Evolutionary conservation across 2,329 filamentous ascomycete genomes (phyloP), one percentile per base, ranked within the genome.

Genomic region (Aureobasidium sp.): DNA sequence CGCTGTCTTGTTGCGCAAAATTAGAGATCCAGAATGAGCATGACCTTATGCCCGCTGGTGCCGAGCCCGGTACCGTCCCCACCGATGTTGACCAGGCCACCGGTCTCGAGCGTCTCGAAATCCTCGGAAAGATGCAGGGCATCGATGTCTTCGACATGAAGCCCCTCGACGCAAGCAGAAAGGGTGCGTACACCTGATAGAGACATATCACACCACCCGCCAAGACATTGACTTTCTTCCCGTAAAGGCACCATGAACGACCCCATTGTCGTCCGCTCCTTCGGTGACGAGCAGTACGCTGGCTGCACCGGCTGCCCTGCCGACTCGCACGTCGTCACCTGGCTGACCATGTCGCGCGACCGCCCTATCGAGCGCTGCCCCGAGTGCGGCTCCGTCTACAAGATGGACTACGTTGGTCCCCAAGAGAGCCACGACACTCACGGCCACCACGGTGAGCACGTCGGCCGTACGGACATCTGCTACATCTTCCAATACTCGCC

Each of bases 61-160:
- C 89, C 71, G 77, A 84, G 71, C 80, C 86, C 67, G 93, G 94
- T 74, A 89, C 88, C 75, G 82, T 99, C 69, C 91, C 94, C 69
- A 95, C 90, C 79, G 94, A 99, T 79, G 78, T 96, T 75, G 92
- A 97, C 78, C 94, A 99, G 79, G 81, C 94, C 64, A 97, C 94
- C 71, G 94, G 94, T 89, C 84, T 97, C 65, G 94, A 99, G 84
- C 92, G 94, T 85, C 85, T 99, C 71, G 94, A 99, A 81, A 94
- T 99, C 73, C 84, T 99, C 76, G 94, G 94, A 80, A 99, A 99
- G 87, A 96, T 97, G 89, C 91, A 97, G 83, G 92, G 94, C 69
- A 82, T 97, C 72, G 94, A 99, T 75, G 83, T 97, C 76, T 99
- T 99, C 82, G 92, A 99, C 81, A 96, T 97, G 94, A 88, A 86